A percentile compares a stretch with the other conserved stretches of the same genome.
Evolutionary conservation across 371 early-diverging fungal genomes (phyloP).

Genomic region (Rhizopus delemar): DNA sequence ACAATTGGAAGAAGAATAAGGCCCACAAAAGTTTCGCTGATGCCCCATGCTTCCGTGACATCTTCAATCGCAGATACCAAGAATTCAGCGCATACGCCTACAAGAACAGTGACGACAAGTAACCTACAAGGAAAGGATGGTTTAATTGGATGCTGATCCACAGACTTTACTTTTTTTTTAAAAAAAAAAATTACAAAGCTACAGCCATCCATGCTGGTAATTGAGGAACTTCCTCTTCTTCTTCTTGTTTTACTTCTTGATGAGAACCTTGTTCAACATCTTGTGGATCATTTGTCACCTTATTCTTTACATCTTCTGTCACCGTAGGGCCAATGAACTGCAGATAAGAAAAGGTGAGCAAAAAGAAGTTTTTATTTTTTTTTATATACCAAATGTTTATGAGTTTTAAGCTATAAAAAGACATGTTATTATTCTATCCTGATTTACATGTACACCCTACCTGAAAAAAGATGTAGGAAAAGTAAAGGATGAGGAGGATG

Average conservation of each 20-base stretch:
- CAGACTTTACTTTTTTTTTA: neutral
- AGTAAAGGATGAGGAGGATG: constrained; percentile 73
- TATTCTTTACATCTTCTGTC: constrained; percentile 1
- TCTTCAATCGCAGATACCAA: constrained; percentile 82
- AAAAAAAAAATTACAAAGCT: constrained; percentile 31
- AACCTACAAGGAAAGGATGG: neutral
- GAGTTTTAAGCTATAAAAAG: constrained; percentile 60
- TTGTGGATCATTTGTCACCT: neutral
- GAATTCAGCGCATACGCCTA: constrained; percentile 80
- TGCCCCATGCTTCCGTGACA: constrained; percentile 59
- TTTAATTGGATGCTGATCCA: neutral
- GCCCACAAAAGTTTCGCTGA: constrained; percentile 82
- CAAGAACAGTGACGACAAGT: constrained; percentile 52
- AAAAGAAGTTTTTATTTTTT: constrained; percentile 2
- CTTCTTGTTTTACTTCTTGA: constrained; percentile 34
- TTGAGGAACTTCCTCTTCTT: constrained; percentile 58
- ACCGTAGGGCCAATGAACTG: constrained; percentile 24
- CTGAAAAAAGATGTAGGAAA: constrained; percentile 77
- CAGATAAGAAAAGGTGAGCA: neutral
- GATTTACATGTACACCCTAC: constrained; percentile 16
- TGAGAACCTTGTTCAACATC: constrained; percentile 31
- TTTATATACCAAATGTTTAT: constrained; percentile 56
- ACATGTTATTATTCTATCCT: constrained; percentile 1
- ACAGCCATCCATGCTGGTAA: constrained; percentile 58
- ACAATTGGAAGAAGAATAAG: constrained; percentile 86